phyloP scores from a whole-genome alignment of 2,329 filamentous ascomycete species.

The Arthrobotrys entomopaga region DNA sequence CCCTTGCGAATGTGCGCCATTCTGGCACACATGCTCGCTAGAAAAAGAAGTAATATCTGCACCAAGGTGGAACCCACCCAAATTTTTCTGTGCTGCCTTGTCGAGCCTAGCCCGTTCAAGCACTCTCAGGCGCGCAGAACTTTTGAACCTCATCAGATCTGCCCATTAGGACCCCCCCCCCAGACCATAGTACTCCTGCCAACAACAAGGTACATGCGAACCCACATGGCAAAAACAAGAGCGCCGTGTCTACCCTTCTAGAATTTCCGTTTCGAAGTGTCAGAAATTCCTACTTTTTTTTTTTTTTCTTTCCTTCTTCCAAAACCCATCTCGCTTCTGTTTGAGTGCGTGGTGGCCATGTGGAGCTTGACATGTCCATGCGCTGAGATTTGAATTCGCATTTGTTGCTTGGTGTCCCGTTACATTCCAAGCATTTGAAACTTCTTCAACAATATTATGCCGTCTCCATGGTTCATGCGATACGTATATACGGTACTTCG shows the following conservation, averaged over 20 bases:
- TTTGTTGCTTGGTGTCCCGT: slow-evolving; percentile 8
- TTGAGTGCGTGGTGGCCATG: slow-evolving; percentile 32
- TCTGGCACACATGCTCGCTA: slow-evolving; percentile 53
- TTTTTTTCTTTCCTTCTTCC: slow-evolving; percentile 6
- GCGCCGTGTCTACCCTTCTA: slow-evolving; percentile 41
- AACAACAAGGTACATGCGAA: slow-evolving; percentile 21
- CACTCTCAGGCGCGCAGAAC: slow-evolving; percentile 18
- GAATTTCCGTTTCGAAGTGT: slow-evolving; percentile 40
- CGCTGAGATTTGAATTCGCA: slow-evolving; percentile 1
- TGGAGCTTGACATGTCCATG: slow-evolving; percentile 41
- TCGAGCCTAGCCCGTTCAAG: slow-evolving; percentile 38
- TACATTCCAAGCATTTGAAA: neutral
- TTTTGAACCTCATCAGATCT: too few species aligned
- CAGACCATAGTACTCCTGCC: slow-evolving; percentile 15
- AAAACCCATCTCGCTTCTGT: slow-evolving; percentile 3
- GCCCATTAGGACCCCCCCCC: too few species aligned
- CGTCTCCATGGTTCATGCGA: slow-evolving; percentile 27
- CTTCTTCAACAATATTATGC: slow-evolving; percentile 35
- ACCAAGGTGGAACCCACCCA: slow-evolving; percentile 34
- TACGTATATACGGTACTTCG: neutral
- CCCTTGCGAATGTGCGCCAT: slow-evolving; percentile 44
- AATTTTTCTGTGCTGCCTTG: slow-evolving; percentile 40
- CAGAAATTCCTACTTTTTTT: slow-evolving; percentile 2
- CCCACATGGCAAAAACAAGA: slow-evolving; percentile 40
- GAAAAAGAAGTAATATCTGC: slow-evolving; percentile 51